phyloP scores from a whole-genome alignment of 176 grass and related monocot genomes.

The Secale cereale region DNA sequence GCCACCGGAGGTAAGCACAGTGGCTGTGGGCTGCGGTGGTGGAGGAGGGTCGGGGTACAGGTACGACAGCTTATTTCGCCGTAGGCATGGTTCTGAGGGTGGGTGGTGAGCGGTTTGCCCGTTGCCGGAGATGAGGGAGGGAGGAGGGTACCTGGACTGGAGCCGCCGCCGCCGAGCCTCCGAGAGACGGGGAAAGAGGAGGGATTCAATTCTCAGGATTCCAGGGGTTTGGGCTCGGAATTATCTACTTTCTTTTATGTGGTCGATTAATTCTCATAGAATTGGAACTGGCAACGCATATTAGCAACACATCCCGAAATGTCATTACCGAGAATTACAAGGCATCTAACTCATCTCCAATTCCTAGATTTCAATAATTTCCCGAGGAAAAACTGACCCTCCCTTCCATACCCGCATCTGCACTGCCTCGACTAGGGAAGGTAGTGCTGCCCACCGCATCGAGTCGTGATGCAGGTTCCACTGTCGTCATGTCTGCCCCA shows the following conservation, averaged over 20 bases:
- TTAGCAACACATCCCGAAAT: no score
- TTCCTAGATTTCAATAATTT: no score
- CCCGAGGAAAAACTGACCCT: no score
- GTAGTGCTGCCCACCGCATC: no score
- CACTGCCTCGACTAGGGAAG: no score
- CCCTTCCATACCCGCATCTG: no score
- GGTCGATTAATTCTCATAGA: not conserved
- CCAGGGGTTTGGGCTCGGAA: not conserved
- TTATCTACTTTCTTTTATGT: not conserved
- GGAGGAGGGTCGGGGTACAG: not conserved
- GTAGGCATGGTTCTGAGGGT: no score
- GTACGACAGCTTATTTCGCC: not conserved
- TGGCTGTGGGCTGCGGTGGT: not conserved
- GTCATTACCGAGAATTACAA: no score
- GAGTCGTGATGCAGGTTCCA: no score
- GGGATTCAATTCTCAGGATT: not conserved
- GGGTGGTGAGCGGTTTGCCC: not conserved
- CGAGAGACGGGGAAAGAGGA: not conserved
- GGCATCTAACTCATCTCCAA: no score
- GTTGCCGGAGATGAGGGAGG: not conserved
- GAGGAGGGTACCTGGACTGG: not conserved
- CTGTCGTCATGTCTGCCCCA: no score
- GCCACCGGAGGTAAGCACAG: not conserved
- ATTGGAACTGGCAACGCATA: not conserved
- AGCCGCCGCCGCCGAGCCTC: not conserved